Percentiles rank a stretch among this genome's conserved stretches.
Evolutionary conservation across 1,284 basidiomycete species (phyloP).

Genomic region (Porodaedalea pini): DNA sequence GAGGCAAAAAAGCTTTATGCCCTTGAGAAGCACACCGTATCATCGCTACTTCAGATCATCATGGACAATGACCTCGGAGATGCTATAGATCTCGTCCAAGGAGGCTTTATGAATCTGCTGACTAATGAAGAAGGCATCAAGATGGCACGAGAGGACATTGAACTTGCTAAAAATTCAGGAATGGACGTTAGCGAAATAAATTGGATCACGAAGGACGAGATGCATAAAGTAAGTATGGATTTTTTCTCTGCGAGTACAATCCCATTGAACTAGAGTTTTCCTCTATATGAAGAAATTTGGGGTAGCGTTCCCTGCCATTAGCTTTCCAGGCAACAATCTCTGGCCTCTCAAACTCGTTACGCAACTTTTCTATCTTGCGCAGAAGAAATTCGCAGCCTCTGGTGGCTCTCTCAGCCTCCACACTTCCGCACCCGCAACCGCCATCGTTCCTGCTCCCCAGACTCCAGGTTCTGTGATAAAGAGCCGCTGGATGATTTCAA

Average conservation of each 20-base stretch:
- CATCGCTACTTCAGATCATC: constrained; percentile 49
- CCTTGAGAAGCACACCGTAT: constrained; percentile 57
- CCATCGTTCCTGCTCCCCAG: constrained; percentile 31
- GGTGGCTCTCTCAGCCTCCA: constrained; percentile 50
- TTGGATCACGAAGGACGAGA: constrained; percentile 48
- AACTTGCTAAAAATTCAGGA: constrained; percentile 53
- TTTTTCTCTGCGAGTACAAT: too few relatives aligned
- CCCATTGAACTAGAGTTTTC: not conserved
- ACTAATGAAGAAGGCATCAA: constrained; percentile 44
- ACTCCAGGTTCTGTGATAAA: too few relatives aligned
- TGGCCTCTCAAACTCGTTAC: constrained; percentile 79
- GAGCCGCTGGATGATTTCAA: constrained; percentile 50
- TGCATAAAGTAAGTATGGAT: constrained; percentile 40
- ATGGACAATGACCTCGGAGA: constrained; percentile 40
- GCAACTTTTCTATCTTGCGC: constrained; percentile 49
- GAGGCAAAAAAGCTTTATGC: constrained; percentile 53
- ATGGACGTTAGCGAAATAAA: constrained; percentile 42
- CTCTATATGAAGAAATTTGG: constrained; percentile 47
- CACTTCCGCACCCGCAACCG: constrained; percentile 64
- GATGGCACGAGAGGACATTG: constrained; percentile 41
- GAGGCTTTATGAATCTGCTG: constrained; percentile 53
- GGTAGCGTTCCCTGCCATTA: constrained; percentile 48
- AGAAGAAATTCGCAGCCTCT: constrained; percentile 25
- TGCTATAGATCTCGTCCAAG: constrained; percentile 60
- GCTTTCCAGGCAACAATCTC: constrained; percentile 55